Percentiles rank a stretch among this genome's conserved stretches.
Conservation (phyloP, 805 yeast species). For the Myxozyma geophila region DNA sequence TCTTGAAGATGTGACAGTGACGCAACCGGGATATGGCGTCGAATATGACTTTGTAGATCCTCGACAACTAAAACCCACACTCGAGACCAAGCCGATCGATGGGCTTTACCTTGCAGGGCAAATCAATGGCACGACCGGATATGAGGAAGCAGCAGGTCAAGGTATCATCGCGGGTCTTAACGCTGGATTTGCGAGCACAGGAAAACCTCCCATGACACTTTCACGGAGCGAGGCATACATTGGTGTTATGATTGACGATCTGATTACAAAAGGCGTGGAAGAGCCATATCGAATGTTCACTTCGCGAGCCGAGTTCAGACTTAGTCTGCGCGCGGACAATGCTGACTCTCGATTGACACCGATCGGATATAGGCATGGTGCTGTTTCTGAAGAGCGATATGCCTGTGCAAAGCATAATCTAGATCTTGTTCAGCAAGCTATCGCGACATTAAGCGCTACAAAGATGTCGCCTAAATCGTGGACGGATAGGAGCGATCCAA, state of each 20-base stretch:
- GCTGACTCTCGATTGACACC: constrained; percentile 86
- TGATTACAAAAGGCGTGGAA: constrained; percentile 91
- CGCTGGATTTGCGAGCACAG: constrained; percentile 68
- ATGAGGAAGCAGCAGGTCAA: constrained; percentile 98
- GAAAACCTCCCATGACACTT: constrained; percentile 55
- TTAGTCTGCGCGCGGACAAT: constrained; percentile 89
- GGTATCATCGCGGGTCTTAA: constrained; percentile 95
- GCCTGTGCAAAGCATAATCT: constrained; percentile 52
- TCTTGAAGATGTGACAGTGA: constrained; percentile 80
- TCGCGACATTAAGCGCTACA: constrained; percentile 52
- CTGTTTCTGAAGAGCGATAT: constrained; percentile 67
- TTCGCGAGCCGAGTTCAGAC: constrained; percentile 90
- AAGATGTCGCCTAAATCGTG: constrained; percentile 64
- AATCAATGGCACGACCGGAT: constrained; percentile 98
- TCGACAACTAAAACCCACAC: constrained; percentile 71
- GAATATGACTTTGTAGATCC: constrained; percentile 98
- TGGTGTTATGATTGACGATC: constrained; percentile 92
- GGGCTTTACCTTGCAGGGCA: constrained; percentile 95
- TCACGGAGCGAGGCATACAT: constrained; percentile 83
- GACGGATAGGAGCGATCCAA: constrained; percentile 49
- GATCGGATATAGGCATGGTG: constrained; percentile 67
- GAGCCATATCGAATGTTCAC: constrained; percentile 99
- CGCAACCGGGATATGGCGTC: constrained; percentile 98
- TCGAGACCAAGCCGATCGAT: constrained; percentile 77
- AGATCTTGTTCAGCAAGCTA: constrained; percentile 51